These are phyloP conservation scores for Leptographium procerum DNA, from an alignment of 2,329 filamentous ascomycete genomes.

Conservation along the genomic window DNA sequence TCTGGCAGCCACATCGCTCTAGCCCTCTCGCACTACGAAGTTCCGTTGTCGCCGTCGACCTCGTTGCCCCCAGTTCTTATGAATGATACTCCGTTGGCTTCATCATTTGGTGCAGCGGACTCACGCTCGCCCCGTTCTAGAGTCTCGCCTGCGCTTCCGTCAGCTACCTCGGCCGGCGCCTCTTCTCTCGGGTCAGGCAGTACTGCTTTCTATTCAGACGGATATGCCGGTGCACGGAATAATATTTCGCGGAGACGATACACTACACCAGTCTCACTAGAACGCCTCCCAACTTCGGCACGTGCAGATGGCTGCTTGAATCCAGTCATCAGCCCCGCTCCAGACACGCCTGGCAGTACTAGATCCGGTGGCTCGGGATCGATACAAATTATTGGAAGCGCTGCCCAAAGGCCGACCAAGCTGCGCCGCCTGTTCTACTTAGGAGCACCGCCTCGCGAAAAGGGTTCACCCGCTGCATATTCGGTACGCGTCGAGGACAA, in stretches of 20 bases:
- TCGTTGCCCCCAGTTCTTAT: no score
- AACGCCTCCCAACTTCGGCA: conserved; percentile 7
- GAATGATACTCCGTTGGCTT: no score
- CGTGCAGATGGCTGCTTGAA: conserved; percentile 11
- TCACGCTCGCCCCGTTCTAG: no score
- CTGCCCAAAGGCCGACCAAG: conserved; percentile 24
- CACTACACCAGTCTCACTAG: conserved; percentile 12
- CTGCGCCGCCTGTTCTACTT: conserved; percentile 29
- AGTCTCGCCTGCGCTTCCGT: no score
- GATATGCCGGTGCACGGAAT: background rate
- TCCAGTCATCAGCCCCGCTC: conserved; percentile 15
- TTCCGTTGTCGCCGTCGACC: no score
- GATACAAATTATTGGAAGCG: conserved; percentile 22
- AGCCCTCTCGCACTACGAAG: no score
- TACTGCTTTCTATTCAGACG: background rate
- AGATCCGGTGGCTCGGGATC: conserved; percentile 19
- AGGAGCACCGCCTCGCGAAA: conserved; percentile 17
- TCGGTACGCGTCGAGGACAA: background rate
- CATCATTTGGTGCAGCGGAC: no score
- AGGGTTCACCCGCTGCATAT: conserved; percentile 20
- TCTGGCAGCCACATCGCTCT: no score
- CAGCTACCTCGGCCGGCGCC: no score
- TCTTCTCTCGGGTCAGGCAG: background rate
- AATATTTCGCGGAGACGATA: conserved; percentile 10
- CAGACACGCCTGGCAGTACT: conserved; percentile 18